Conservation (phyloP, 495 filamentous ascomycete species). For the Articulospora tetracladia region DNA sequence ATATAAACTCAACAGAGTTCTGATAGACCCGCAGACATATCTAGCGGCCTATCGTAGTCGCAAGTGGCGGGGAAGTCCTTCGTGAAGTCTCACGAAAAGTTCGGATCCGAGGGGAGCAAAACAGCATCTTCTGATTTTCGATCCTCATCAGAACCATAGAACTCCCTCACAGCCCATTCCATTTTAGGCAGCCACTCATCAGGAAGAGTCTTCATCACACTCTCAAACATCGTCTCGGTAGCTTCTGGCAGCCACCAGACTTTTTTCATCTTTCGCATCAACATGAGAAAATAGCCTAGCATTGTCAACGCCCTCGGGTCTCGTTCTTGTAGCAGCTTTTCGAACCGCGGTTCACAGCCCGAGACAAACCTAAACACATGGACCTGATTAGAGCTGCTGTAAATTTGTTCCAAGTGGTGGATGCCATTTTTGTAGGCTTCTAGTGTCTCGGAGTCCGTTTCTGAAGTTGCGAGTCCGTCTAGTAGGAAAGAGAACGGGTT, state of each 20-base stretch:
- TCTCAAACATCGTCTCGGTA: neutral
- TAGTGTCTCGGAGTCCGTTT: neutral
- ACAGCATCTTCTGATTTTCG: neutral
- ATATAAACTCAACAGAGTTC: no score
- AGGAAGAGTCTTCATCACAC: constrained; percentile 3
- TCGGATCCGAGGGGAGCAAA: no score
- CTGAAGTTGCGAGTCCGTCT: neutral
- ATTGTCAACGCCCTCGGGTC: constrained; percentile 10
- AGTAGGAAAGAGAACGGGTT: neutral
- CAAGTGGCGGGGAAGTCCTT: no score
- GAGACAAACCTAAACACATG: neutral
- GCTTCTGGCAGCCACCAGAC: constrained; percentile 10
- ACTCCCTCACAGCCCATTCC: constrained; percentile 1
- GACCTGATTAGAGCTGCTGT: neutral
- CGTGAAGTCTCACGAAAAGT: no score
- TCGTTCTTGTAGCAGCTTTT: neutral
- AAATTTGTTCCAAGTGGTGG: neutral
- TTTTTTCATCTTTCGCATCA: neutral
- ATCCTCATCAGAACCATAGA: neutral
- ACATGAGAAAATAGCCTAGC: constrained; percentile 9
- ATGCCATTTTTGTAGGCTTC: neutral
- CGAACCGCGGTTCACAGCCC: neutral
- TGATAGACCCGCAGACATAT: no score
- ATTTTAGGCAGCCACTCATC: constrained; percentile 3
- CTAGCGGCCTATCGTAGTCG: no score